Base-by-base conservation (phyloP, 116 monocot genomes). In the Zostera marina region DNA sequence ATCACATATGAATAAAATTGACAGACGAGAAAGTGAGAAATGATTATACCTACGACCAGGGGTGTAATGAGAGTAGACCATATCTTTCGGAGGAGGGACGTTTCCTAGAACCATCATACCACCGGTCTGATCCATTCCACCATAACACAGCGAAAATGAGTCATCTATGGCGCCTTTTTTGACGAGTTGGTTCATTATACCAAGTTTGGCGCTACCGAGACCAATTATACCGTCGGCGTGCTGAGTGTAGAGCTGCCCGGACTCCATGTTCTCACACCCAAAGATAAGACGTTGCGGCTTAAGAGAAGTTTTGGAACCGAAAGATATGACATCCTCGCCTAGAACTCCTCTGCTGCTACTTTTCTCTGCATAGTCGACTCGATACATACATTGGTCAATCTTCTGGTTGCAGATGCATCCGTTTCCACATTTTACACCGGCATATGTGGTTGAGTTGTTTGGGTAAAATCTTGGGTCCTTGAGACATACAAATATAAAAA, bases 181-280 rank as follows among this genome's bases (percentile, higher is more conserved):
- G 21, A 94, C 85, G 56, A 94, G 88, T 38, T 94, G 88, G 66
- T 94, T 85, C 94, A 88, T 66, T 16, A 94, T 82, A 51, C 94
- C 88, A 53, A 94, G 79, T 42, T 68, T 79, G 13, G 88, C 88
- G 68, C 88, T 84, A 19, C 94, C 88, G 11, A 94, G 69, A 0
- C 94, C 94, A 72, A 94, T 85, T 65, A 94, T 94, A 15, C 94
- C 94, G 77, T 94, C 94, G 69, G 94, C 94, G 72, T 88, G 88
- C 46, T 94, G 94, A 76, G 70, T 88, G 44, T 76, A 94, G 12
- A 94, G 67, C 74, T 94, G 88, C 60, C 94, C 94, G 22, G 94
- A 82, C 70, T 94, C 94, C 44, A 79, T 75, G 57, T 81, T 94
- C 72, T 85, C 94, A 76, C 94, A 94, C 42, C 94, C 94, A 74